A percentile compares a stretch with the other conserved stretches of the same genome.
Conservation (phyloP, 2,329 filamentous ascomycete genomes). For the Scytalidium sp. region DNA sequence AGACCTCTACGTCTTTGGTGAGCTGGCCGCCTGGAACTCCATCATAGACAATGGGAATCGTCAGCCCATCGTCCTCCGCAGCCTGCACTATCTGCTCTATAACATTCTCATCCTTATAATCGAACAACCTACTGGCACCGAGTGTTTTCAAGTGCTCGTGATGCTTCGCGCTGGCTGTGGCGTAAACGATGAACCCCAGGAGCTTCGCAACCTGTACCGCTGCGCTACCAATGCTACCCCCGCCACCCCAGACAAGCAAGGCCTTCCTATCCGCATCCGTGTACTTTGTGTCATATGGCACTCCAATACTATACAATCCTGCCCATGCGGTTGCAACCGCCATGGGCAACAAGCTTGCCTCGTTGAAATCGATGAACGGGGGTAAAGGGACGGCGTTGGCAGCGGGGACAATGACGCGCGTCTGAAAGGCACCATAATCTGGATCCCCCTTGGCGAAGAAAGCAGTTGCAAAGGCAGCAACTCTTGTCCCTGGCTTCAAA, state of each 20-base stretch:
- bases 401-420: conserved; percentile 20
- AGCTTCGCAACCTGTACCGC: conserved; percentile 40
- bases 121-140: conserved; percentile 38
- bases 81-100: conserved; percentile 25
- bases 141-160: conserved; percentile 31
- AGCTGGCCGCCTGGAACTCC: conserved; percentile 2
- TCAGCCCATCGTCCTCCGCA: conserved; percentile 5
- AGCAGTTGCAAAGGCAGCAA: conserved; percentile 29
- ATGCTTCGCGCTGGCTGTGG: conserved; percentile 31
- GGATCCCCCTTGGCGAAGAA: conserved; percentile 28
- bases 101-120: conserved; percentile 31
- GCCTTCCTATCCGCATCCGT: conserved; percentile 6
- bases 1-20: conserved; percentile 48
- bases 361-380: conserved; percentile 25
- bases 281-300: conserved; percentile 5
- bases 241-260: conserved; percentile 24
- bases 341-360: conserved; percentile 31
- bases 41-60: conserved; percentile 1
- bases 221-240: conserved; percentile 17
- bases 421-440: conserved; percentile 28
- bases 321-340: conserved; percentile 29
- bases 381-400: conserved; percentile 22
- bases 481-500: conserved; percentile 14
- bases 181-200: conserved; percentile 36
- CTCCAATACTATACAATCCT: conserved; percentile 24